Evolutionary conservation across 2,329 filamentous ascomycete genomes (phyloP), one percentile per base, ranked within the genome.

Genomic region (Pseudopithomyces maydicus): DNA sequence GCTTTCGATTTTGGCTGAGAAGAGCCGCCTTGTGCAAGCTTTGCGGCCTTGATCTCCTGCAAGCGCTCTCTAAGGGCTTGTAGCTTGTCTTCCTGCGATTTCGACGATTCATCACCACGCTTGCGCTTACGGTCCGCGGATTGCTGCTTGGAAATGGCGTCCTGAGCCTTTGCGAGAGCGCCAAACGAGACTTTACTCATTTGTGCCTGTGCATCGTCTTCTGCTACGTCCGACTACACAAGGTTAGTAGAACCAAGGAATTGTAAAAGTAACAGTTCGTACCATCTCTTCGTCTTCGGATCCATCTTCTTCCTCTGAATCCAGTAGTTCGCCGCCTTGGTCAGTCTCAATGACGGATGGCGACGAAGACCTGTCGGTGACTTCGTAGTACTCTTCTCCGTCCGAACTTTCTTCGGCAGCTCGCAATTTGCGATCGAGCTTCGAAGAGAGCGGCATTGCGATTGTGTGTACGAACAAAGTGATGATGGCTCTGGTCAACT

Each of bases 121-220:
- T 81, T 82, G 52, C 75, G 77, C 73, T 79, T 79, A 60, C 72
- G 67, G 51, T 57, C 70, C 1, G 63, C 50, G 11, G 65, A 63
- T 52, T 56, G 74, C 43, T 64, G 62, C 58, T 65, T 76, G 77
- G 76, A 63, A 32, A 96, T 77, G 0, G 87, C 84, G 38, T 88
- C 88, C 79, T 96, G 91, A 1, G 92, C 93, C 80, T 91, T 91
- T 62, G 91, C 91, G 39, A 97, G 82, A n/a, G 91, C 90, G 61
- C 92, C 93, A 70, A 98, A 97, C 22, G 92, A 95, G 63, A 97
- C 86, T 58, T 80, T 82, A 67, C 80, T 82, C 56, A 88, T 76
- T 33, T 78, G 72, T 14, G 77, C 72, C 47, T 80, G 70, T 22
- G 79, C 75, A 2, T 75, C 72, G 38, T 76, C 73, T 23, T 80